Base-by-base conservation (phyloP, 345 rosid genomes). In the Eucalyptus caleyi region DNA sequence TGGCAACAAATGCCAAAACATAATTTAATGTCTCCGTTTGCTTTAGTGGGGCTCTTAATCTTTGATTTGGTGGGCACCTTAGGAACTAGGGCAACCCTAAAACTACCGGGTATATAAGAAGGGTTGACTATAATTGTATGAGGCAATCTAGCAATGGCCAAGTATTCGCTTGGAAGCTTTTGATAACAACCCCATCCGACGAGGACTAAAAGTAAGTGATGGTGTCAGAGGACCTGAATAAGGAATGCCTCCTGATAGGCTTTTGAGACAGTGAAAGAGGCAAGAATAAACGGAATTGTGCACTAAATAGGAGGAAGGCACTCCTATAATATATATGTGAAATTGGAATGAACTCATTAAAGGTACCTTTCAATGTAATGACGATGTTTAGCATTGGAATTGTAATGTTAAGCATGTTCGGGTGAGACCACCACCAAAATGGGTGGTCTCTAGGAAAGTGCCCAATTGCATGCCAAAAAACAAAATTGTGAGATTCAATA, bases 221-320 rank as follows among this genome's bases (percentile, higher is more conserved):
- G 6, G 5, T 3, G 9, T 30, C 4, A 72, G 13, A 72, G 7
- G 7, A 23, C 4, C 1, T 3, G 0, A 19, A 18, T 19, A 72
- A 34, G 7, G 13, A 72, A 23, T 9, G 7, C 21, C 2, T 72
- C 13, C 2, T 19, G 2, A 72, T 15, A 34, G 6, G 24, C 44
- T 72, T 72, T 19, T 72, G 5, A 10, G 44, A 19, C 1, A 8
- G 3, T 0, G 3, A 72, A 37, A 37, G 9, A 13, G 11, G 27
- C 15, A 19, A 1, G 24, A 37, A 72, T 37, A 3, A 72, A 72
- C 0, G 7, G 24, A 37, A 37, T 11, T 37, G 45, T 24, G 23
- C 8, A 72, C 8, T 11, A 34, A 34, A 72, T 72, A 72, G 10
- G 23, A 11, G 11, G 83, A 37, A 45, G 42, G 9, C 8, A 6